Evolutionary conservation across 345 rosid genomes (phyloP).

Genomic region (Lepidium didymum): DNA sequence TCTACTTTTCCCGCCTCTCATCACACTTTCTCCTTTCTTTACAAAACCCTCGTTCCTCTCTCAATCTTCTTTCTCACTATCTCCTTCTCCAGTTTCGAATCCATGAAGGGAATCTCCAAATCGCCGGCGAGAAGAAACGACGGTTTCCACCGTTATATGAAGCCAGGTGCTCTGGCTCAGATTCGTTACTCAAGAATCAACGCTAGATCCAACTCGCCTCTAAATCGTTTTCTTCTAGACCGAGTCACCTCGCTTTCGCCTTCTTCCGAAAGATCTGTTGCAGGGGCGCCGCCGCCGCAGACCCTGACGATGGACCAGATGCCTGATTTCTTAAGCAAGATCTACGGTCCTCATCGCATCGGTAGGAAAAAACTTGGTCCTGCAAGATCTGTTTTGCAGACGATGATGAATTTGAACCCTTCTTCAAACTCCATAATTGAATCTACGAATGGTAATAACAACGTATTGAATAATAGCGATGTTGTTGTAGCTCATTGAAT

Average conservation of each 20-base stretch:
- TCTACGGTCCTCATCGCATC: conserved; percentile 35
- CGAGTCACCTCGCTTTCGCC: background rate
- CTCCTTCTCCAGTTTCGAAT: background rate
- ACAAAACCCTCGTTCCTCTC: conserved; percentile 1
- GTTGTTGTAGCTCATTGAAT: conserved; percentile 45
- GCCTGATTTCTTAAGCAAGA: conserved; percentile 34
- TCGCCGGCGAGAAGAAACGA: conserved; percentile 28
- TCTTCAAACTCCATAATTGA: conserved; percentile 17
- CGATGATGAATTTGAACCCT: conserved; percentile 24
- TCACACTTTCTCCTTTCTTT: conserved; percentile 3
- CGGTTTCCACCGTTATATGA: conserved; percentile 41
- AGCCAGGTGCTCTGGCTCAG: conserved; percentile 55
- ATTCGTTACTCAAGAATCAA: conserved; percentile 49
- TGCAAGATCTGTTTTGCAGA: conserved; percentile 30
- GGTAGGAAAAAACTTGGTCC: conserved; percentile 49
- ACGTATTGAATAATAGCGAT: conserved; percentile 29
- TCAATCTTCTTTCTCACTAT: background rate
- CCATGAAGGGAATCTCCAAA: conserved; percentile 31
- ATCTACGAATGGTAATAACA: conserved; percentile 16
- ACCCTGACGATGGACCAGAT: conserved; percentile 23
- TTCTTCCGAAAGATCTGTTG: background rate
- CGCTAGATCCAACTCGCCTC: conserved; percentile 26
- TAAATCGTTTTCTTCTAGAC: background rate
- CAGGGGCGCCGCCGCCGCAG: background rate
- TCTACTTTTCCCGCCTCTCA: conserved; percentile 37